Base-by-base conservation (phyloP, 83 land plant species). In the Larix sibirica region DNA sequence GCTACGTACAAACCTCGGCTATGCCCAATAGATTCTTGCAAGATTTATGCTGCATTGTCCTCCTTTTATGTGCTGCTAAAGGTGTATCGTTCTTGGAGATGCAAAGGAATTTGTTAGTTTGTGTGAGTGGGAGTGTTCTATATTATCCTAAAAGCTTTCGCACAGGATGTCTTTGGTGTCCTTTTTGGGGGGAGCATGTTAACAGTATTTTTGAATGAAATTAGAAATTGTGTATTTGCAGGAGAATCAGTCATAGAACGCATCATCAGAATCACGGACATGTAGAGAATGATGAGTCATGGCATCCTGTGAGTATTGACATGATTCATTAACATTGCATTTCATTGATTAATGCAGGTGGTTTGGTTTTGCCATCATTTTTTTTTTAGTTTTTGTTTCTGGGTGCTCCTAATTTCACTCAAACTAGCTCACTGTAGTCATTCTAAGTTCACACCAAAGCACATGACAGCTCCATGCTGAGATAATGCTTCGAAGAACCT, bases 211-310 rank as follows among this genome's bases (percentile, higher is more conserved):
- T 54, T 54, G 13, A 54, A 54, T 54, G 58, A 12, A 10, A 54
- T 54, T 54, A 12, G 58, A 54, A 54, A 54, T 54, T 54, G 58
- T 54, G 58, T 65, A 21, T 65, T 12, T 84, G 24, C 84, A 95
- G 97, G 99, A 92, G 99, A 82, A 97, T 97, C 63, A 97, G 99
- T 81, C 99, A 97, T 79, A 92, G 99, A 67, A 97, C 99, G 6
- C 99, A 97, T 78, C 99, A 97, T 86, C 95, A 94, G 85, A 97
- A 97, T 85, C 99, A 97, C 80, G 99, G 99, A 1, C 93, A 97
- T 70, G 94, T 92, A 24, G 99, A 97, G 83, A 90, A 97, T 14
- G 99, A 97, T 77, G 99, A 97, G 83, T 97, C 99, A 14, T 97
- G 99, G 99, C 91, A 94, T 80, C 99, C 99, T 16, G 95, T 95